Evolutionary conservation across 345 rosid genomes (phyloP).

Genomic region (Linum trigynum): DNA sequence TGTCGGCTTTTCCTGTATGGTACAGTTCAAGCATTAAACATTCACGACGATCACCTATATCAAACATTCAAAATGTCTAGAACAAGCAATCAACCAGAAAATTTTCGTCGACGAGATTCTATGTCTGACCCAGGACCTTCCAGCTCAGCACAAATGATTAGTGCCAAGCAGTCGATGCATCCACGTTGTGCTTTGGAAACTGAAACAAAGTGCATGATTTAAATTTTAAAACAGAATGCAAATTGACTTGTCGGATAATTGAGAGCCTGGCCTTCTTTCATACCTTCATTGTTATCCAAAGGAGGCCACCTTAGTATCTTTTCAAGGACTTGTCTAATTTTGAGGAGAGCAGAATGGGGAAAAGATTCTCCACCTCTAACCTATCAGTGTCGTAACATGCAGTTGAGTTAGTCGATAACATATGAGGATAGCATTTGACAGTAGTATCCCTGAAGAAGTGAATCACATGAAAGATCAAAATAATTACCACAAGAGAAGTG

Average conservation of each 20-base stretch:
- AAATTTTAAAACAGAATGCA: constrained; percentile 1
- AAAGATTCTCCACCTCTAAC: constrained; percentile 53
- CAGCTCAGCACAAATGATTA: constrained; percentile 65
- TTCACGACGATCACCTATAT: too few relatives aligned
- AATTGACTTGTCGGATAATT: constrained; percentile 3
- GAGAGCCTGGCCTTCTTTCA: not conserved
- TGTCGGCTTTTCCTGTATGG: constrained; percentile 34
- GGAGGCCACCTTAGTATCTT: constrained; percentile 68
- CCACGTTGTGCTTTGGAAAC: constrained; percentile 90
- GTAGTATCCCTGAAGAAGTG: not conserved
- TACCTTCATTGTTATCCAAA: constrained; percentile 59
- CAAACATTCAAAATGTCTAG: not conserved
- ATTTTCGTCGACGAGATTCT: constrained; percentile 23
- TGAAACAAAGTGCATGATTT: constrained; percentile 19
- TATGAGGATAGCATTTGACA: not conserved
- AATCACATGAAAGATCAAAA: not conserved
- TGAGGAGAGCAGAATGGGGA: constrained; percentile 34
- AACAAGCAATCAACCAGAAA: constrained; percentile 25
- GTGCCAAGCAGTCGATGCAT: constrained; percentile 86
- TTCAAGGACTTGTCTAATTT: constrained; percentile 46
- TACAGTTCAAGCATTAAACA: not conserved
- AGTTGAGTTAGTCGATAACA: constrained; percentile 17
- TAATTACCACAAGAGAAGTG: constrained; percentile 67
- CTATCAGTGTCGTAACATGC: constrained; percentile 24
- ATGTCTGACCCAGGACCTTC: constrained; percentile 36